Evolutionary conservation across 257 asterid species (phyloP), one percentile per base, ranked within the genome.

Genomic region (Coffea eugenioides): DNA sequence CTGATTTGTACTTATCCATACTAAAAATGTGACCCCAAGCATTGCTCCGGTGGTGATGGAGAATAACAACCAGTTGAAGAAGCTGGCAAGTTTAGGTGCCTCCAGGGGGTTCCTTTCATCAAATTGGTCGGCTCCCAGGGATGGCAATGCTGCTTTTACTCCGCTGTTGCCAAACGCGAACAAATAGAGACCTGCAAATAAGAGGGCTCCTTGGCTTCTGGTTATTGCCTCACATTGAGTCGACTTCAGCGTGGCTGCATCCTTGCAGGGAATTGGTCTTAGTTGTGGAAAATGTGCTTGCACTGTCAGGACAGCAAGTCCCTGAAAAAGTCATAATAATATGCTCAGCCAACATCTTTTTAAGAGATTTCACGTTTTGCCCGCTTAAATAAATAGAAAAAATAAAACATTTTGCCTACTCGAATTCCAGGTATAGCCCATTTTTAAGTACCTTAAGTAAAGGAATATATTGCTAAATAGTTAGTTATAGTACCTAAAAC

Each of bases 91-190:
- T 39, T 88, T 81, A 76, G 86, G 73, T 23, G 93, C 90, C 70
- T 89, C 91, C 48, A 70, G 79, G 0, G 94, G 89, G 82, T 91
- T 91, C 46, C 77, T 84, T 77, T 88, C 92, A 43, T 93, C 94
- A 16, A 85, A 92, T 64, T 92, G 97, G 77, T 90, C 98, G 8
- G 98, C 97, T 21, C 98, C 97, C 4, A 92, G 85, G 5, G 96
- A 77, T 14, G 97, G 96, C 46, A 90, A 73, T 10, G 93, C 93
- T 2, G 97, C 98, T 84, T 92, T 92, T 12, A 89, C 77, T 27
- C 91, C 97, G 16, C 94, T 85, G 1, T 77, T 84, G 11, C 98
- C 97, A 0, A 92, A 85, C 2, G 97, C 98, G 5, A 93, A 90
- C 51, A 93, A 72, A 69, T 93, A 92, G 12, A 93, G 90, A 14